These are phyloP conservation scores for Geotrichum phurueaensis DNA, from an alignment of 1,139 yeast genomes.

Conservation along the genomic window DNA sequence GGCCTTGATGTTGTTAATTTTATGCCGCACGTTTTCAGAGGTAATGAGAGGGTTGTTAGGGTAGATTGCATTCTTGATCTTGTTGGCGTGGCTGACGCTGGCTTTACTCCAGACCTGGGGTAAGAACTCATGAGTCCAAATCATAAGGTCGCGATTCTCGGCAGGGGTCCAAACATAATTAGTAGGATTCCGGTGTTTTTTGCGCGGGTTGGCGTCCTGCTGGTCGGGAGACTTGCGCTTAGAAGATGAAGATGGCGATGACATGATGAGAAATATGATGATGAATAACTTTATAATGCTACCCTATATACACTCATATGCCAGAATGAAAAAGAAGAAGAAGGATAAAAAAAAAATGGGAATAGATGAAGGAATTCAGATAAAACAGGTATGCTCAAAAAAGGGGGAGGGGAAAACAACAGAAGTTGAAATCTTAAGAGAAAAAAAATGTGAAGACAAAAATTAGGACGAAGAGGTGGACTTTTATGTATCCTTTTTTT, in stretches of 20 bases:
- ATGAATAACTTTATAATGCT: background rate
- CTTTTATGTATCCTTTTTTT: background rate
- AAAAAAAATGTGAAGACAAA: background rate
- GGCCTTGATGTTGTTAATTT: slow-evolving; percentile 15
- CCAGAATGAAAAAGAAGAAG: background rate
- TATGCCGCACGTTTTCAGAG: slow-evolving; percentile 15
- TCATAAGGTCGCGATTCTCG: slow-evolving; percentile 9
- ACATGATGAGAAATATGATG: background rate
- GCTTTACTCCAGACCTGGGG: slow-evolving; percentile 17
- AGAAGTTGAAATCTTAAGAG: background rate
- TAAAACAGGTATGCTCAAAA: background rate
- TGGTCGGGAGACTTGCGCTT: background rate
- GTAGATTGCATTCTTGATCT: slow-evolving; percentile 12
- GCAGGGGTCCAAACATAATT: slow-evolving; percentile 15
- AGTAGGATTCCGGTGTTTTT: slow-evolving; percentile 10
- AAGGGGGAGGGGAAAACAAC: background rate
- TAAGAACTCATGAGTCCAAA: slow-evolving; percentile 9
- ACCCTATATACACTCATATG: background rate
- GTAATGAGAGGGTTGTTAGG: slow-evolving; percentile 9
- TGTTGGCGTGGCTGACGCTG: slow-evolving; percentile 12
- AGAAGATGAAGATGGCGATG: background rate
- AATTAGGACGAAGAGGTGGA: background rate
- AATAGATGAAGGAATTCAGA: background rate
- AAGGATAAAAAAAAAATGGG: background rate
- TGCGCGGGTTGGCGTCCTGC: background rate